A percentile compares a stretch with the other conserved stretches of the same genome.
phyloP scores from a whole-genome alignment of 225 moss, liverwort and hornwort genomes.

The Antitrichia curtipendula region DNA sequence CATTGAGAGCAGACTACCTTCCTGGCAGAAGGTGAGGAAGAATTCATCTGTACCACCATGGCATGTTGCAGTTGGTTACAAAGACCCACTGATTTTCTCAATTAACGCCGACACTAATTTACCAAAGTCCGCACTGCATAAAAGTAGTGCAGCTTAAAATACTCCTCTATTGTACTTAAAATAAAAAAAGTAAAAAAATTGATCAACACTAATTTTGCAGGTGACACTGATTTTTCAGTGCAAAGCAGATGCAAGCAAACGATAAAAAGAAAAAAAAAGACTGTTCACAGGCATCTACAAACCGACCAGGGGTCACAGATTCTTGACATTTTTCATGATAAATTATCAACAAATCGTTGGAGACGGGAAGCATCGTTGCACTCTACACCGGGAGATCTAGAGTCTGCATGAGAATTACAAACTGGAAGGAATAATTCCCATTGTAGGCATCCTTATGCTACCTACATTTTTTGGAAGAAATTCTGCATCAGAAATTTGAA shows the following conservation, averaged over 20 bases:
- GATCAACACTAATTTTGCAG: no score
- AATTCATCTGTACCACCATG: no score
- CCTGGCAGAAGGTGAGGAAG: no score
- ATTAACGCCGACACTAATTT: no score
- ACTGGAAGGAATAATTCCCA: not conserved
- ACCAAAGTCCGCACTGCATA: no score
- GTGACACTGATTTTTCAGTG: not conserved
- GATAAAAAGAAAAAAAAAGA: not conserved
- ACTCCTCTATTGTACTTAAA: no score
- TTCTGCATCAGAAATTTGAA: not conserved
- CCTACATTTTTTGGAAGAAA: not conserved
- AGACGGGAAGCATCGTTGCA: not conserved
- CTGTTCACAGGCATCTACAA: no score
- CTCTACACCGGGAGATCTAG: not conserved
- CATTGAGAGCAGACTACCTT: no score
- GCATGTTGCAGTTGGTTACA: no score
- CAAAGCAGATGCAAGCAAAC: not conserved
- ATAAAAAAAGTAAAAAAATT: no score
- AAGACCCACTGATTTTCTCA: no score
- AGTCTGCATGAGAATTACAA: not conserved
- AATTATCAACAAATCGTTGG: not conserved
- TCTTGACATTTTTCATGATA: not conserved
- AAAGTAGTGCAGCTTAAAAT: no score
- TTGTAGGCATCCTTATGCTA: not conserved
- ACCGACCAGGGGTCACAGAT: not conserved